These are phyloP conservation scores for Ophiocordyceps sinensis DNA, from an alignment of 2,329 filamentous ascomycete genomes.

Conservation along the genomic window DNA sequence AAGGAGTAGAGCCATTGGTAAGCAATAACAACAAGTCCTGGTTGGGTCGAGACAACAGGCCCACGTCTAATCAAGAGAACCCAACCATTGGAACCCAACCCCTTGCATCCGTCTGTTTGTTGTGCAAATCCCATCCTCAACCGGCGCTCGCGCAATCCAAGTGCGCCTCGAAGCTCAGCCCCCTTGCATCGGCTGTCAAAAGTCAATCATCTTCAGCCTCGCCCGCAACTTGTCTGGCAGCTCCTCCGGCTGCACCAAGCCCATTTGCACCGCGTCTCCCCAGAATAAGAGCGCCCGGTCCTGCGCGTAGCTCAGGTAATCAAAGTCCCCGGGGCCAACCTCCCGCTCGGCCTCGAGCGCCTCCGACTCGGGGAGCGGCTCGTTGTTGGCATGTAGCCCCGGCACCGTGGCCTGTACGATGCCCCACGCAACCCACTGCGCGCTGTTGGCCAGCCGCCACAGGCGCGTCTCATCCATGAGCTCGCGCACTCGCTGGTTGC, in stretches of 20 bases:
- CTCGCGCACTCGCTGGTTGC: conserved; percentile 52
- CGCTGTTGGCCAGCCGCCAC: conserved; percentile 80
- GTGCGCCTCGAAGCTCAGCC: neutral
- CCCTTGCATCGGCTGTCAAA: conserved; percentile 22
- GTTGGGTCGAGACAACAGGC: too few species aligned
- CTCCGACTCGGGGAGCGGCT: conserved; percentile 21
- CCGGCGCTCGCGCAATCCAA: neutral
- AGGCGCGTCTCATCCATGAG: conserved; percentile 66
- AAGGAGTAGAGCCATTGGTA: too few species aligned
- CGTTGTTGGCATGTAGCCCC: conserved; percentile 38
- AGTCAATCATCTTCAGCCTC: conserved; percentile 56
- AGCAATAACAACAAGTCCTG: too few species aligned
- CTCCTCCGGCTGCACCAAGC: conserved; percentile 60
- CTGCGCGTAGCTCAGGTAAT: conserved; percentile 85
- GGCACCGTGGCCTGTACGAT: conserved; percentile 87
- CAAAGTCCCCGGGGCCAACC: conserved; percentile 62
- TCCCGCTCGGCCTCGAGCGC: conserved; percentile 28
- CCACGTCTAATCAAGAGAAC: too few species aligned
- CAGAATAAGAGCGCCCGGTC: conserved; percentile 88
- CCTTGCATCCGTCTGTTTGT: neutral
- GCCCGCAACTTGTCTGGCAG: conserved; percentile 52
- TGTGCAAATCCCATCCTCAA: neutral
- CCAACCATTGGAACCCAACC: too few species aligned
- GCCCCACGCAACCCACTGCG: conserved; percentile 91
- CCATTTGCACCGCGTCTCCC: conserved; percentile 72